phyloP scores from a whole-genome alignment of 2,329 filamentous ascomycete genomes.

The Claviceps monticola region DNA sequence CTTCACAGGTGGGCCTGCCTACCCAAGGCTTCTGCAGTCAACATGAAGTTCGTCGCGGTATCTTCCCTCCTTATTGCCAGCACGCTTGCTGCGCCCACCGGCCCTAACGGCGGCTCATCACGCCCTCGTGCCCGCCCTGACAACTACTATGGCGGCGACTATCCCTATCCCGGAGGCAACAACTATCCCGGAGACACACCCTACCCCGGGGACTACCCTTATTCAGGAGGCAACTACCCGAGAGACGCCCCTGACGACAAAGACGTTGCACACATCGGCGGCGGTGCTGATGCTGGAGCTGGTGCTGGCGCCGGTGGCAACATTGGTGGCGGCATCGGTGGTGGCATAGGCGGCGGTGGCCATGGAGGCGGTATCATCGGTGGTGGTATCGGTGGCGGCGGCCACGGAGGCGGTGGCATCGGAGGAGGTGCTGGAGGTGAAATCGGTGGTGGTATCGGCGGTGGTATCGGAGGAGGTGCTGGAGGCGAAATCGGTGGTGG shows the following conservation, averaged over 20 bases:
- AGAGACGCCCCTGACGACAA: too few relatives aligned
- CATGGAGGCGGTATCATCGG: too few relatives aligned
- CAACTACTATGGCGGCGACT: not conserved
- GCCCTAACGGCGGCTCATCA: not conserved
- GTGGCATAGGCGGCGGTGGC: too few relatives aligned
- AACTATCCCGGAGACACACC: too few relatives aligned
- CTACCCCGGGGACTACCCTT: too few relatives aligned
- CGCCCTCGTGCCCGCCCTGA: not conserved
- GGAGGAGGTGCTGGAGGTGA: not conserved
- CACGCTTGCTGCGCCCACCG: slow-evolving; percentile 9
- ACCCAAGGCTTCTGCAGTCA: not conserved
- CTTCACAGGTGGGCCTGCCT: not conserved
- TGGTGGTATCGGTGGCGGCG: too few relatives aligned
- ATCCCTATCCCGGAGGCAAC: not conserved
- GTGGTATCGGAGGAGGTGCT: not conserved
- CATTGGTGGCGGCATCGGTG: too few relatives aligned
- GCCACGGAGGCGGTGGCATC: too few relatives aligned
- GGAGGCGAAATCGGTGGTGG: not conserved
- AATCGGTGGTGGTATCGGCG: not conserved
- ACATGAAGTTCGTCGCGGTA: slow-evolving; percentile 8
- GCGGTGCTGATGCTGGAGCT: too few relatives aligned
- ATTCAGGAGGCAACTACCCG: too few relatives aligned
- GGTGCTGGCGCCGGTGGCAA: too few relatives aligned
- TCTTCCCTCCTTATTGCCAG: slow-evolving; percentile 8
- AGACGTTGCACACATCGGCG: too few relatives aligned